These are phyloP conservation scores for Sclerotinia sclerotiorum DNA, from an alignment of 2,329 filamentous ascomycete species.

Conservation along the genomic window DNA sequence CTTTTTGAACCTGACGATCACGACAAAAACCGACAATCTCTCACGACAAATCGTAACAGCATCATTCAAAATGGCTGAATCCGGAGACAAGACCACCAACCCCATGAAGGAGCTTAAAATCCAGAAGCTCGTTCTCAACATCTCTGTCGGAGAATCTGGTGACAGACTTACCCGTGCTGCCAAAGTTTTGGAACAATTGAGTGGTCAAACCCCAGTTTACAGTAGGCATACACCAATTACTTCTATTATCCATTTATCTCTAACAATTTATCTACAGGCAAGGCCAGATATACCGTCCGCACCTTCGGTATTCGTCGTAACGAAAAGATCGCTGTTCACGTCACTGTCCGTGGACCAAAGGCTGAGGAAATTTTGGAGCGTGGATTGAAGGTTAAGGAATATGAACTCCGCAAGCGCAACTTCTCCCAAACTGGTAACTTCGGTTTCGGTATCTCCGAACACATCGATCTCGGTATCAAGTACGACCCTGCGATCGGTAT, in stretches of 20 bases:
- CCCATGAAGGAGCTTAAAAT: constrained; percentile 99
- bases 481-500: constrained; percentile 98
- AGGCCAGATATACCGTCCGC: constrained; percentile 99
- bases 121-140: constrained; percentile 99
- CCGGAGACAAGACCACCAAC: constrained; percentile 79
- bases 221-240: constrained; percentile 57
- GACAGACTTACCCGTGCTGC: constrained; percentile 99
- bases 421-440: constrained; percentile 99
- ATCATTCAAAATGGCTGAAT: constrained; percentile 57
- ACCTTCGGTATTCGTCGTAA: constrained; percentile 99
- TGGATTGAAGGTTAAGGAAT: constrained; percentile 99
- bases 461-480: constrained; percentile 99
- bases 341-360: constrained; percentile 98
- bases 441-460: constrained; percentile 99
- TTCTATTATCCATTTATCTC: constrained; percentile 25
- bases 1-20: constrained; percentile 27
- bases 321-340: constrained; percentile 99
- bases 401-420: constrained; percentile 99
- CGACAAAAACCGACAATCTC: constrained; percentile 30
- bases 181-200: constrained; percentile 99
- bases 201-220: constrained; percentile 99
- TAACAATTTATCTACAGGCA: constrained; percentile 59
- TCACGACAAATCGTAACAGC: constrained; percentile 30
- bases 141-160: constrained; percentile 99
- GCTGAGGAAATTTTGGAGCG: constrained; percentile 99